A percentile compares a stretch with the other conserved stretches of the same genome.
phyloP scores from a whole-genome alignment of 1,284 basidiomycete genomes.

The Trametes versicolor region DNA sequence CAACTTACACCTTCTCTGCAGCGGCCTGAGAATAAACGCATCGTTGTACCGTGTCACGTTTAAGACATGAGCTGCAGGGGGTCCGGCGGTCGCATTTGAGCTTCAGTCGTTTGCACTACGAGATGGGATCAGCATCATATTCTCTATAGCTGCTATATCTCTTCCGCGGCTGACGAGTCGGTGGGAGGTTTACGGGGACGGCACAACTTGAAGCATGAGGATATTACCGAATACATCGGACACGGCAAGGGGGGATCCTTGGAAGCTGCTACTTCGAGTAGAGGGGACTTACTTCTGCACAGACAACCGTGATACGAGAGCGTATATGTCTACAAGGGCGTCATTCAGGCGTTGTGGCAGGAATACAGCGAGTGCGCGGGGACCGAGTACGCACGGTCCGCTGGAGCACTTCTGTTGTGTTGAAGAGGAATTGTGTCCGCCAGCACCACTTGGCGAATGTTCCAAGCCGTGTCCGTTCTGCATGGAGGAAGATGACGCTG shows the following conservation, averaged over 20 bases:
- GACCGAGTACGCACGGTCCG: constrained; percentile 42
- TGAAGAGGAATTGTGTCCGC: constrained; percentile 8
- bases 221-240: no score
- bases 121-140: constrained; percentile 15
- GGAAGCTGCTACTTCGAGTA: no score
- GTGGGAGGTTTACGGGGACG: constrained; percentile 4
- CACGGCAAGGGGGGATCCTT: neutral
- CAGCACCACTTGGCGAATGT: neutral
- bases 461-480: constrained; percentile 24
- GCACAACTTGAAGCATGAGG: neutral
- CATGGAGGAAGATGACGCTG: constrained; percentile 27
- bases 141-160: neutral
- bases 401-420: constrained; percentile 40
- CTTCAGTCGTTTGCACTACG: constrained; percentile 83
- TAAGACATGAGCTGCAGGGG: constrained; percentile 79
- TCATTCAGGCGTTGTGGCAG: constrained; percentile 22
- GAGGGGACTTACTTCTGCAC: constrained; percentile 69
- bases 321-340: constrained; percentile 67
- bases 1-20: constrained; percentile 78
- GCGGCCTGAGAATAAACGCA: constrained; percentile 84
- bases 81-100: constrained; percentile 81
- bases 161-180: constrained; percentile 9
- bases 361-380: constrained; percentile 16
- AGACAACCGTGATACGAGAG: constrained; percentile 82
- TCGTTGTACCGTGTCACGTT: constrained; percentile 75